phyloP scores from a whole-genome alignment of 73 alveolate species.

The Paramecium bursaria region DNA sequence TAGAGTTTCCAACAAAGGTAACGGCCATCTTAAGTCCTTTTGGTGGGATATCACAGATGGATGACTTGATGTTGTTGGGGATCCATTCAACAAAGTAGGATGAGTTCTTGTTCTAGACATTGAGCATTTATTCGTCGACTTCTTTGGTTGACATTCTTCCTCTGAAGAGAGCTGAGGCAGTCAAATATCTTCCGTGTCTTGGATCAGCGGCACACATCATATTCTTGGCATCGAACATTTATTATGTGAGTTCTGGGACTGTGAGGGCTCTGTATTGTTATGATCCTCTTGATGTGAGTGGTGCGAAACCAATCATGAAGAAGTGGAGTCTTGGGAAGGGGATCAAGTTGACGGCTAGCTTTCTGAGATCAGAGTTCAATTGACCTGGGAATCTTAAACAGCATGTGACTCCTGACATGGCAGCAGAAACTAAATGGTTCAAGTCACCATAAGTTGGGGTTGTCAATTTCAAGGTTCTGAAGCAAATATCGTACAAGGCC shows the following conservation, averaged over 20 bases:
- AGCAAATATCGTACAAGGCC: slow-evolving; percentile 98
- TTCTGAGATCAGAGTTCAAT: slow-evolving; percentile 97
- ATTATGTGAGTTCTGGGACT: slow-evolving; percentile 98
- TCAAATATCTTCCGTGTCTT: slow-evolving; percentile 97
- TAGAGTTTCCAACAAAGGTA: slow-evolving; percentile 97
- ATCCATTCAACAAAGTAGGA: slow-evolving; percentile 98
- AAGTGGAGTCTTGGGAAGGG: slow-evolving; percentile 99
- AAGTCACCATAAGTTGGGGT: slow-evolving; percentile 99
- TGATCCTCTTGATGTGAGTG: slow-evolving; percentile 98
- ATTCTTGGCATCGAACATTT: slow-evolving; percentile 99
- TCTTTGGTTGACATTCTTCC: slow-evolving; percentile 99
- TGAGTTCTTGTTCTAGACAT: slow-evolving; percentile 95
- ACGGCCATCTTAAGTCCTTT: slow-evolving; percentile 99
- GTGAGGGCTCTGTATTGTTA: slow-evolving; percentile 98
- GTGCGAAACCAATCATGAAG: slow-evolving; percentile 99
- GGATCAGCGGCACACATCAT: slow-evolving; percentile 99
- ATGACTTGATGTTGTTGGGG: slow-evolving; percentile 94
- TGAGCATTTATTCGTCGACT: slow-evolving; percentile 97
- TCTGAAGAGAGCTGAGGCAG: slow-evolving; percentile 99
- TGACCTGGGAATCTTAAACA: slow-evolving; percentile 99
- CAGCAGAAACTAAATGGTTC: slow-evolving; percentile 97
- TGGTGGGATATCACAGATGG: slow-evolving; percentile 98
- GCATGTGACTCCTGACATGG: slow-evolving; percentile 97
- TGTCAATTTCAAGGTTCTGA: slow-evolving; percentile 97
- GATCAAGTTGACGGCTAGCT: slow-evolving; percentile 97